Evolutionary conservation across 345 rosid genomes (phyloP), one percentile per base, ranked within the genome.

Genomic region (Linum lewisii): DNA sequence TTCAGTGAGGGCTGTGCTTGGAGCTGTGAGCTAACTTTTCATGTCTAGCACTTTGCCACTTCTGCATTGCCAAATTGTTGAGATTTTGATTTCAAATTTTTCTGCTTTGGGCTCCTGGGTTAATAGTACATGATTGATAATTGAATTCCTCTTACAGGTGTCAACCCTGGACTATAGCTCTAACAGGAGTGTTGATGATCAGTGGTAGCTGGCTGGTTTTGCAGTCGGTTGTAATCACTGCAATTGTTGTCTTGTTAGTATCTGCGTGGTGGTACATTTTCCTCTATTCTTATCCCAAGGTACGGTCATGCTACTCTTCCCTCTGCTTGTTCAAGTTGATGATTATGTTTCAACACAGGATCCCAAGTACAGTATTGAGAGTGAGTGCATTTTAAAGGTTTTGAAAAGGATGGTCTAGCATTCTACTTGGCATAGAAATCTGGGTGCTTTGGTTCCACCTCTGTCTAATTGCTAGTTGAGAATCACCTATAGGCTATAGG

Each of bases 151-250:
- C 14, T 11, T 42, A 24, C 68, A 92, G 98, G 96, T 92, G 98
- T 74, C 98, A 88, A 50, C 98, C 98, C 38, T 92, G 98, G 98
- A 86, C 96, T 11, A 84, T 92, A 78, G 60, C 73, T 50, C 57
- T 92, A 51, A 82, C 95, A 7, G 96, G 98, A 64, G 50, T 68
- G 24, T 73, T 68, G 51, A 80, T 54, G 22, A 73, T 81, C 24
- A 84, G 82, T 45, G 73, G 71, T 66, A 88, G 95, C 82, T 91
- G 96, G 98, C 47, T 65, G 37, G 58, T 81, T 56, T 70, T 92
- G 47, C 90, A 70, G 51, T 88, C 98, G 0, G 64, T 76, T 25
- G 53, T 78, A 56, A 75, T 79, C 64, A 79, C 98, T 50, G 60
- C 82, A 6, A 59, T 79, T 37, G 65, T 75, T 10, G 25, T 69